A percentile compares a stretch with the other conserved stretches of the same genome.
phyloP scores from a whole-genome alignment of 805 yeast genomes.

The Saccharomycopsis fodiens region DNA sequence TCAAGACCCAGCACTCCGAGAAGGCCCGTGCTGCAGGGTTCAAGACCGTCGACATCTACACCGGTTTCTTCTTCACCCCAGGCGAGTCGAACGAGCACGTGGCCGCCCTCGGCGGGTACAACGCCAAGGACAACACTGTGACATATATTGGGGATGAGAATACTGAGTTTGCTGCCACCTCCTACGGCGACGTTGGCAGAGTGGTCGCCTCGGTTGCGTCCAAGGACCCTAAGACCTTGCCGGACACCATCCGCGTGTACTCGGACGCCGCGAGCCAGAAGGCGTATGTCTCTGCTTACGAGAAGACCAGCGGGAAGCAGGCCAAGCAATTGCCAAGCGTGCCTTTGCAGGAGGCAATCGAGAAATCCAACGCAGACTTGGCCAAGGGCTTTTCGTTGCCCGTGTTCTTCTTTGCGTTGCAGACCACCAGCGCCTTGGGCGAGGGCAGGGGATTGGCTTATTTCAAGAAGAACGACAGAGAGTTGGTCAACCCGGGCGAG shows the following conservation, averaged over 20 bases:
- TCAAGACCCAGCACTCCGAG: conserved; percentile 32
- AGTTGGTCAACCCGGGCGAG: conserved; percentile 39
- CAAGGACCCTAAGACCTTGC: conserved; percentile 31
- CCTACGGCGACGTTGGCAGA: conserved; percentile 37
- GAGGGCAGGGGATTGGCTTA: conserved; percentile 33
- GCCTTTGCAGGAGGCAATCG: conserved; percentile 28
- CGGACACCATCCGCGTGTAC: conserved; percentile 36
- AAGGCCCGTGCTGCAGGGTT: conserved; percentile 36
- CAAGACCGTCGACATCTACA: conserved; percentile 38
- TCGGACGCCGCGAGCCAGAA: conserved; percentile 35
- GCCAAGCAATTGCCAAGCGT: conserved; percentile 8
- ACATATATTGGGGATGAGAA: conserved; percentile 36
- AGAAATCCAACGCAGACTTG: conserved; percentile 22
- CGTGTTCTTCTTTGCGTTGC: conserved; percentile 34
- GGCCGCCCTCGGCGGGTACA: conserved; percentile 23
- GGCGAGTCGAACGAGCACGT: conserved; percentile 26
- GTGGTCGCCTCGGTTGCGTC: conserved; percentile 36
- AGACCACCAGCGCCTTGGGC: conserved; percentile 32
- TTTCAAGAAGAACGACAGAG: conserved; percentile 29
- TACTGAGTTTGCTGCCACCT: conserved; percentile 30
- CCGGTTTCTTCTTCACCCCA: conserved; percentile 32
- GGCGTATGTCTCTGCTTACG: conserved; percentile 34
- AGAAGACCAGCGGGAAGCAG: conserved; percentile 29
- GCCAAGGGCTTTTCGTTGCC: conserved; percentile 25
- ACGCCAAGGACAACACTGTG: conserved; percentile 28